Evolutionary conservation across 2,329 filamentous ascomycete species (phyloP).

Genomic region (Fusarium udum): DNA sequence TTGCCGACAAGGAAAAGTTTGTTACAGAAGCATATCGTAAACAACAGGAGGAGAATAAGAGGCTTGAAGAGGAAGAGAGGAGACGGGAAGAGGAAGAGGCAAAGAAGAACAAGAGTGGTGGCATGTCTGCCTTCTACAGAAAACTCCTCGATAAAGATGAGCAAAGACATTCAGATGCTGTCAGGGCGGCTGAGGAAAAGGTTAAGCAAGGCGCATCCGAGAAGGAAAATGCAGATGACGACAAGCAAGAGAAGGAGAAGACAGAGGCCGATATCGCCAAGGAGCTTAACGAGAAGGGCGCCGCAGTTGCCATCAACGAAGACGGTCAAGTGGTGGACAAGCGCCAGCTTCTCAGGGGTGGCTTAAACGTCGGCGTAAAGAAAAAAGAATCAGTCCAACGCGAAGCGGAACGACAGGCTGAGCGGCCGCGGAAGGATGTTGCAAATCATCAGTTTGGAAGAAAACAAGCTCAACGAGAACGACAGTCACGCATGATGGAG

Average conservation of each 20-base stretch:
- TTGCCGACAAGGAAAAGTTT: conserved; percentile 84
- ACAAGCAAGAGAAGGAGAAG: conserved; percentile 65
- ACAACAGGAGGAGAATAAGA: conserved; percentile 79
- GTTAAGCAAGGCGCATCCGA: conserved; percentile 52
- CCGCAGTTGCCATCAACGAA: conserved; percentile 76
- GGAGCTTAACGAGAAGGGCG: conserved; percentile 72
- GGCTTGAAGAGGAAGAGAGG: conserved; percentile 77
- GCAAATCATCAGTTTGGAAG: conserved; percentile 57
- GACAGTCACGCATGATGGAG: conserved; percentile 82
- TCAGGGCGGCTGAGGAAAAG: conserved; percentile 71
- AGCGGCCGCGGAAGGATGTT: conserved; percentile 49
- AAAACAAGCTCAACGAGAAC: conserved; percentile 75
- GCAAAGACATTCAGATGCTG: conserved; percentile 72
- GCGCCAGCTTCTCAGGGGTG: conserved; percentile 78
- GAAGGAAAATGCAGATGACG: conserved; percentile 52
- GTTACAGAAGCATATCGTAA: conserved; percentile 85
- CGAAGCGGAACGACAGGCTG: conserved; percentile 37
- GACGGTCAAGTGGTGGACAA: conserved; percentile 87
- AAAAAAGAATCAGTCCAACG: conserved; percentile 59
- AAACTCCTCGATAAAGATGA: conserved; percentile 77
- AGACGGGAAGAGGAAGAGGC: conserved; percentile 70
- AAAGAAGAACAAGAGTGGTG: conserved; percentile 69
- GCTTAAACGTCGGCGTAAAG: conserved; percentile 76
- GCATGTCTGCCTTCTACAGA: conserved; percentile 83
- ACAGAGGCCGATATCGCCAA: conserved; percentile 71